Percentiles rank a stretch among this genome's conserved stretches.
phyloP scores from a whole-genome alignment of 2,329 filamentous ascomycete genomes.

The Kalmusia sp. region DNA sequence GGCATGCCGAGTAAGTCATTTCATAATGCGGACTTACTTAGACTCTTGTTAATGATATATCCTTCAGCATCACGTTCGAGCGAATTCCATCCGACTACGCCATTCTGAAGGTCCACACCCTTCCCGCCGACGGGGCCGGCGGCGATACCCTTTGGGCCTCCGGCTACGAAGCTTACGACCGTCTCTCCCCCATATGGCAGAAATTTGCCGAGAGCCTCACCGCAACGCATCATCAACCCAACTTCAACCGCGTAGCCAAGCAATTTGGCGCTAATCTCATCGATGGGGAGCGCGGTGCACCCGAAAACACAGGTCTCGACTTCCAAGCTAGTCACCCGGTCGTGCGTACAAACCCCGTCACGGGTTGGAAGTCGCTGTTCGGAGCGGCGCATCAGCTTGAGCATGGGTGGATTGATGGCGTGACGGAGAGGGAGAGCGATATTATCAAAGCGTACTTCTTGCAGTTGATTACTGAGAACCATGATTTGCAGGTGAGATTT shows the following conservation, averaged over 20 bases:
- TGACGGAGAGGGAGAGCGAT: too few relatives aligned
- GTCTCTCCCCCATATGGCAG: conserved; percentile 28
- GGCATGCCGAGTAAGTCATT: conserved; percentile 8
- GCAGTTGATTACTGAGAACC: too few relatives aligned
- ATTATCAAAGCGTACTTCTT: too few relatives aligned
- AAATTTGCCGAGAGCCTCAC: not conserved
- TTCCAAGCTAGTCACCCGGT: conserved; percentile 31
- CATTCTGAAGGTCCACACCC: conserved; percentile 11
- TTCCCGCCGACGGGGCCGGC: conserved; percentile 23
- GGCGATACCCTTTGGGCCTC: conserved; percentile 53
- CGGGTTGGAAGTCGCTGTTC: conserved; percentile 42
- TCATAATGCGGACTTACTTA: not conserved
- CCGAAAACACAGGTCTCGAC: conserved; percentile 26
- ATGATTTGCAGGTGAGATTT: too few relatives aligned
- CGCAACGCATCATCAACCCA: conserved; percentile 5
- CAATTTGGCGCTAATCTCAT: not conserved
- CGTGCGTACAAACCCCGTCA: conserved; percentile 38
- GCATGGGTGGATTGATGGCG: too few relatives aligned
- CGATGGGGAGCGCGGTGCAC: conserved; percentile 22
- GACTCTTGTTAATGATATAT: not conserved
- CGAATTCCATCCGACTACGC: conserved; percentile 43
- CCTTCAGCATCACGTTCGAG: conserved; percentile 38
- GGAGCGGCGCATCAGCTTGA: too few relatives aligned
- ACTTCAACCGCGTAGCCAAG: conserved; percentile 7
- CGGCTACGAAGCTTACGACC: conserved; percentile 48